Base-by-base conservation (phyloP, 73 alveolate genomes). In the Stentor roeselii region DNA sequence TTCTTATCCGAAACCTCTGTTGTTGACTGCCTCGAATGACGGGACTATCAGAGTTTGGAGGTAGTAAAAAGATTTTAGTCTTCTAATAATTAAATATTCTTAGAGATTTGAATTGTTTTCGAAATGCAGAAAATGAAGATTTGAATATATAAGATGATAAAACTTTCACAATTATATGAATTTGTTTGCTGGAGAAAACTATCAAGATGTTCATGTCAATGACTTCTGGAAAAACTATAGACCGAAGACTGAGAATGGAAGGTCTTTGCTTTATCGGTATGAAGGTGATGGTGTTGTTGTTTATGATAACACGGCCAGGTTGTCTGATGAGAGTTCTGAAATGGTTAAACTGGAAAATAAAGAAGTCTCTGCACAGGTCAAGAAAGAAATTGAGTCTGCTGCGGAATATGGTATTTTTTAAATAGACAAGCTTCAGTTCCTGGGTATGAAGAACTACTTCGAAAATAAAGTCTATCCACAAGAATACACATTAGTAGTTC, bases 251-350 rank as follows among this genome's bases (percentile, higher is more conserved):
- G 80, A 67, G 34, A 50, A 50, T 21, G 80, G 80, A 27, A 67
- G 80, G 80, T 67, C 80, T 30, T 21, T 67, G 80, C 80, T 67
- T 67, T 67, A 67, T 34, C 37, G 80, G 34, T 67, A 21, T 34
- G 80, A 67, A 34, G 15, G 41, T 11, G 80, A 67, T 34, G 80
- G 80, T 27, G 34, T 67, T 30, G 37, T 67, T 21, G 80, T 67
- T 30, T 67, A 67, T 34, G 80, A 67, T 67, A 27, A n/a, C 34
- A 15, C 27, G 21, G 80, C 80, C 37, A 21, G 80, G 11, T 21
- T 67, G 11, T 67, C 50, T 67, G 41, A n/a, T 67, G 41, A 67
- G 37, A 27, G 21, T 15, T 36, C 80, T 32, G 80, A 67, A 34
- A n/a, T n/a, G n/a, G 27, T 31, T 58, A n/a, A 58, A 21, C 27